phyloP scores from a whole-genome alignment of 2,329 filamentous ascomycete genomes.

The Alternaria solani region DNA sequence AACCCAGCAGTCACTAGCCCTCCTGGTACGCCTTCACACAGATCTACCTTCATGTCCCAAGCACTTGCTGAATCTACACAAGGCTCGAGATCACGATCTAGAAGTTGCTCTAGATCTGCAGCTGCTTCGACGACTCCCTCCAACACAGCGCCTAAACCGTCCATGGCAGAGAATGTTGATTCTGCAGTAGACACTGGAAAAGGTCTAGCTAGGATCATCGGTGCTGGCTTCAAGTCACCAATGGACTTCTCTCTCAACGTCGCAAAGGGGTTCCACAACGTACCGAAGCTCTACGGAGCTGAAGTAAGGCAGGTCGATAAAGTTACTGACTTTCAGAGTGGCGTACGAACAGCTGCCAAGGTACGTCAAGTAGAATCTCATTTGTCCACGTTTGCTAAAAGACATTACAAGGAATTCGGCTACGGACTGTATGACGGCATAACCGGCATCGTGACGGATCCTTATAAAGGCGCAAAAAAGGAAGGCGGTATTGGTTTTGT shows the following conservation, averaged over 20 bases:
- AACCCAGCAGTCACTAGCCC: slow-evolving; percentile 17
- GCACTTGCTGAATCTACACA: slow-evolving; percentile 42
- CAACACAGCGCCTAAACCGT: slow-evolving; percentile 24
- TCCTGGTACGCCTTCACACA: slow-evolving; percentile 33
- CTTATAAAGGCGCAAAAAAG: slow-evolving; percentile 72
- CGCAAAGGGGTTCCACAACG: slow-evolving; percentile 87
- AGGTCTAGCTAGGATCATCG: slow-evolving; percentile 75
- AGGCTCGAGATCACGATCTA: slow-evolving; percentile 39
- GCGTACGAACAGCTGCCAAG: slow-evolving; percentile 78
- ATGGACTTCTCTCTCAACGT: slow-evolving; percentile 85
- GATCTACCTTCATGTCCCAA: slow-evolving; percentile 44
- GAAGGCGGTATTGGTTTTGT: slow-evolving; percentile 72
- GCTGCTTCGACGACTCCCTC: slow-evolving; percentile 14
- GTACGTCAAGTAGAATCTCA: slow-evolving; percentile 40
- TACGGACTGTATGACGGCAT: slow-evolving; percentile 83
- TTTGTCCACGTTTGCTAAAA: slow-evolving; percentile 8
- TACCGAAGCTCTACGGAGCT: slow-evolving; percentile 84
- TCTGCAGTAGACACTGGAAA: slow-evolving; percentile 71
- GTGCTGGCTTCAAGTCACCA: slow-evolving; percentile 78
- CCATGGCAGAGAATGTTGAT: slow-evolving; percentile 52
- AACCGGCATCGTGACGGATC: slow-evolving; percentile 81
- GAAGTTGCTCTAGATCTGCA: slow-evolving; percentile 13
- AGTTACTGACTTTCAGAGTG: slow-evolving; percentile 78
- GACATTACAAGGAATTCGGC: slow-evolving; percentile 68
- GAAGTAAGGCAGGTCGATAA: slow-evolving; percentile 80